Conservation (phyloP, 2,329 filamentous ascomycete species). For the Phoma sp. region DNA sequence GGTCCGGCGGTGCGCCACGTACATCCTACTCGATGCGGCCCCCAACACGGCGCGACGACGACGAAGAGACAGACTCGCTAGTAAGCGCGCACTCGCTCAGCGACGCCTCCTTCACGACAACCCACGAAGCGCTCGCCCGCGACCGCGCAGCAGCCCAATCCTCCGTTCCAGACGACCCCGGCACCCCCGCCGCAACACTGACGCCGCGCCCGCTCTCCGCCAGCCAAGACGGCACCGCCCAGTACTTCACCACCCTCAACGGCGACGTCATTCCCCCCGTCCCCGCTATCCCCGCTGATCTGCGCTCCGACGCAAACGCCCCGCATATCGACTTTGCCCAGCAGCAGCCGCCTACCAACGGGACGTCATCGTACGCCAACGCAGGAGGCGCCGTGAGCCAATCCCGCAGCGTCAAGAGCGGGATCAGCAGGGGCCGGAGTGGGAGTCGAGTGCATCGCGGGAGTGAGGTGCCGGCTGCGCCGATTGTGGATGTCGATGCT, state of each 20-base stretch:
- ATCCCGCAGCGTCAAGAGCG: conserved; percentile 37
- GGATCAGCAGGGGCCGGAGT: conserved; percentile 27
- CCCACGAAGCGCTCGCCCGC: conserved; percentile 23
- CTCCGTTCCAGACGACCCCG: conserved; percentile 13
- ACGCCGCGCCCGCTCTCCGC: conserved; percentile 29
- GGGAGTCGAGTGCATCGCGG: conserved; percentile 25
- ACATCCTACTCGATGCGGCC: conserved; percentile 41
- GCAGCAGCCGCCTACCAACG: conserved; percentile 28
- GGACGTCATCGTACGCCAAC: conserved; percentile 15
- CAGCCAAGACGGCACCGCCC: conserved; percentile 11
- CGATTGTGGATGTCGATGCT: conserved; percentile 39
- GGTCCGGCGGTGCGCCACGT: conserved; percentile 40
- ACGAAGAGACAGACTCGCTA: conserved; percentile 68
- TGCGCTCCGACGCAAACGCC: conserved; percentile 27
- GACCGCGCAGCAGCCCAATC: not conserved
- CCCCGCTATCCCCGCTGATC: conserved; percentile 40
- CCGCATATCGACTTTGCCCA: conserved; percentile 15
- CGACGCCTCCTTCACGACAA: conserved; percentile 60
- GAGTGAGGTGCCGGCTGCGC: conserved; percentile 11
- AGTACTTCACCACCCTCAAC: conserved; percentile 9
- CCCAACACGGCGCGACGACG: conserved; percentile 29
- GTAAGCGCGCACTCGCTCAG: conserved; percentile 74
- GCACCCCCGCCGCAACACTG: conserved; percentile 33
- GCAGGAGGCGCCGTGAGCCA: conserved; percentile 20
- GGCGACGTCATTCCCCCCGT: conserved; percentile 38